Conservation (phyloP, 805 yeast species). For the Candida adriatica region DNA sequence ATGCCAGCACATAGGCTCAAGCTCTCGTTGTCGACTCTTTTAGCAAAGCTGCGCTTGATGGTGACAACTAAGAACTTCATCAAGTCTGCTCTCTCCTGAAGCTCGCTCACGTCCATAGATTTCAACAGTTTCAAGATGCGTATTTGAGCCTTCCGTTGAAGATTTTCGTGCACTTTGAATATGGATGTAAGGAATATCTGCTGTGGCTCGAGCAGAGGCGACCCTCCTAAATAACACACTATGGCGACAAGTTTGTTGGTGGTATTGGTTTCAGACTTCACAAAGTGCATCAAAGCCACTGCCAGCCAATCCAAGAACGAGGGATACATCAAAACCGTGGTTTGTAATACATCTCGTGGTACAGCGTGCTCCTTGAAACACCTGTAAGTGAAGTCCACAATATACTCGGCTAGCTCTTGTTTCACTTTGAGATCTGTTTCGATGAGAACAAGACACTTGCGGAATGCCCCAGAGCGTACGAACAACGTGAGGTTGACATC, state of each 20-base stretch:
- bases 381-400: conserved; percentile 31
- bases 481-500: conserved; percentile 33
- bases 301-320: conserved; percentile 31
- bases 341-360: conserved; percentile 35
- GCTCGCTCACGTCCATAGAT: conserved; percentile 8
- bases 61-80: conserved; percentile 34
- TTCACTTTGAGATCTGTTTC: conserved; percentile 37
- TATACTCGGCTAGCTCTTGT: conserved; percentile 32
- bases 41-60: conserved; percentile 3
- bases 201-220: conserved; percentile 33
- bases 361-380: conserved; percentile 31
- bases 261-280: conserved; percentile 2
- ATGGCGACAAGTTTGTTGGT: conserved; percentile 32
- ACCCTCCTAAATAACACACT: conserved; percentile 24
- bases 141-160: conserved; percentile 29
- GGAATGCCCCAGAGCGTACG: conserved; percentile 39
- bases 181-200: conserved; percentile 39
- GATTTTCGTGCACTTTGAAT: conserved; percentile 32
- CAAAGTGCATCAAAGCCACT: conserved; percentile 29
- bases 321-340: conserved; percentile 35
- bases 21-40: conserved; percentile 26
- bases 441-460: conserved; percentile 33
- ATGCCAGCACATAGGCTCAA: conserved; percentile 36
- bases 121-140: conserved; percentile 31
- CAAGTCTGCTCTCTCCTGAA: conserved; percentile 22